Percentiles rank a stretch among this genome's conserved stretches.
Evolutionary conservation across 2,329 filamentous ascomycete species (phyloP).

Genomic region (Plectosphaerella plurivora): DNA sequence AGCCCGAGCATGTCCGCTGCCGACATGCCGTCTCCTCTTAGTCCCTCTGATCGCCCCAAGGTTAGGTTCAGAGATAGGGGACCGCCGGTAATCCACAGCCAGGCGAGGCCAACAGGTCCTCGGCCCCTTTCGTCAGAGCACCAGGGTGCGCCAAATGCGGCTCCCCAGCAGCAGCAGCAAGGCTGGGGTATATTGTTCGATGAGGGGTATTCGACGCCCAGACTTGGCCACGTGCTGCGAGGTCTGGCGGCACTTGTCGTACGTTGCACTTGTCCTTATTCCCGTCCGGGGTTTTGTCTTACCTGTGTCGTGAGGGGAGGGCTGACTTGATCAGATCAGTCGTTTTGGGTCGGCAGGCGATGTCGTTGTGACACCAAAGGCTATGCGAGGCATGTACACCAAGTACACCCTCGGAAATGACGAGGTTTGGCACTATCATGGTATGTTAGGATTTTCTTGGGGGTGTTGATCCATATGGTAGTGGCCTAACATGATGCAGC

Average conservation of each 20-base stretch:
- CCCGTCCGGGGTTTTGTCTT: too few species aligned
- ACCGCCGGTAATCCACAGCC: slow-evolving; percentile 7
- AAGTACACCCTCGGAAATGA: slow-evolving; percentile 62
- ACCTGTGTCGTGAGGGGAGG: too few species aligned
- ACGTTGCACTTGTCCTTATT: slow-evolving; percentile 19
- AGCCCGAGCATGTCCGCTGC: too few species aligned
- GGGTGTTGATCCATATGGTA: not conserved
- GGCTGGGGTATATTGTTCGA: slow-evolving; percentile 77
- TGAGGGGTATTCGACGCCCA: slow-evolving; percentile 60
- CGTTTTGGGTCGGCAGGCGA: slow-evolving; percentile 18
- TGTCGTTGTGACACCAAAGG: slow-evolving; percentile 69
- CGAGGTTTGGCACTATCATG: slow-evolving; percentile 59
- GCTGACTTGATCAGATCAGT: slow-evolving; percentile 17
- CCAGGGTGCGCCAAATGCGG: not conserved
- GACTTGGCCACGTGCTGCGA: slow-evolving; percentile 66
- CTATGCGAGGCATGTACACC: slow-evolving; percentile 70
- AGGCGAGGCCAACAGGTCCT: not conserved
- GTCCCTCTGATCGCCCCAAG: not conserved
- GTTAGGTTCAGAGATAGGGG: slow-evolving; percentile 8
- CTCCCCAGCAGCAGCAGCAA: slow-evolving; percentile 40
- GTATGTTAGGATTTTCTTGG: slow-evolving; percentile 34
- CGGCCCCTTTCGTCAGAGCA: not conserved
- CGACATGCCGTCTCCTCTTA: not conserved
- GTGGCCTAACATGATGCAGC: not conserved
- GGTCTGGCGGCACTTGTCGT: slow-evolving; percentile 73